Evolutionary conservation across 129 eudicot genomes (phyloP), one percentile per base, ranked within the genome.

Genomic region (Helianthus tuberosus): DNA sequence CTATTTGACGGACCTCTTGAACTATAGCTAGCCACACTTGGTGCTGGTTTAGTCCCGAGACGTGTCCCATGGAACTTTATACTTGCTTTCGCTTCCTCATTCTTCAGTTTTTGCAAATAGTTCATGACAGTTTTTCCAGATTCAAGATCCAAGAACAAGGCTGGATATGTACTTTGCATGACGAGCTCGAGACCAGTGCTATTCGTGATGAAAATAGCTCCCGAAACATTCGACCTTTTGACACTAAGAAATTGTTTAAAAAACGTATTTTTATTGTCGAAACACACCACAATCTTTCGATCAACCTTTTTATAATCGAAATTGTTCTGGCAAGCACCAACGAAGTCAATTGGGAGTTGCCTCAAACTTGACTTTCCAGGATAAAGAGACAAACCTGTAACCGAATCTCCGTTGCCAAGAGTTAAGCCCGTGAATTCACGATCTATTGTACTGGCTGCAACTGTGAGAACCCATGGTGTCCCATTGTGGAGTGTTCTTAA

Each of bases 391-490:
- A 44, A 68, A 3, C 97, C 97, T 2, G 68, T 65, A 48, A 82
- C 71, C 0, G 79, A 66, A 72, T 39, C 81, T 60, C 86, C 90
- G 63, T 84, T 91, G 17, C 88, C 96, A 41, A 91, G 89, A 12
- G 72, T 80, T n/a, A 91, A 32, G 0, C 88, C 97, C 3, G 61
- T 44, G 64, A 78, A 86, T 14, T 86, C 95, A 4, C 97, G 84
- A n/a, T 91, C 97, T 1, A 86, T 29, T 8, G 97, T 75, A 7
- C 97, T 86, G 0, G 96, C 97, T 0, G 96, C 92, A 20, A 91
- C 97, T 0, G 86, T 91, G 49, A 91, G 87, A 52, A 86, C 97
- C 96, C 97, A 91, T 3, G 97, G 97, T 11, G 87, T 78, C 8
- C 97, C 97, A 62, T 88, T 91, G 57, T 88, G 96, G 12, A 91